Evolutionary conservation across 371 early-diverging fungal genomes (phyloP).

Genomic region (Apophysomyces ossiformis): DNA sequence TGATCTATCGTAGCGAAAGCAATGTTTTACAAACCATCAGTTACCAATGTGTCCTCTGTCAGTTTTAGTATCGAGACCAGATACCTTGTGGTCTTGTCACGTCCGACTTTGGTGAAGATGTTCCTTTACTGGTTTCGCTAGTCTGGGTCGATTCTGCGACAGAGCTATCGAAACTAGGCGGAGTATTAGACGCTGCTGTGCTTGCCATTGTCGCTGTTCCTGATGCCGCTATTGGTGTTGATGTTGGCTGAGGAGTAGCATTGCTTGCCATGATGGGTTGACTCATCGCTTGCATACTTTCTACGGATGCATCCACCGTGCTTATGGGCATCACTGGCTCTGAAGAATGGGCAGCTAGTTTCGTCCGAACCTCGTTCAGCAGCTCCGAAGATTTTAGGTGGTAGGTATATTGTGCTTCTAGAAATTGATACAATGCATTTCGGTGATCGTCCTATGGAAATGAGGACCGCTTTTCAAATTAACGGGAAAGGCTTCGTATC

Average conservation of each 20-base stretch:
- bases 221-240: too few relatives aligned
- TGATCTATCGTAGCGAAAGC: background rate
- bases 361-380: conserved; percentile 30
- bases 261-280: too few relatives aligned
- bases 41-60: background rate
- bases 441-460: conserved; percentile 56
- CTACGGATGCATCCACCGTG: background rate
- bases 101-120: background rate
- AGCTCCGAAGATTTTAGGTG: conserved; percentile 51
- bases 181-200: background rate
- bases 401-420: conserved; percentile 64
- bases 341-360: background rate
- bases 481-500: too few relatives aligned
- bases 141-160: background rate
- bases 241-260: too few relatives aligned
- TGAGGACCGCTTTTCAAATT: background rate
- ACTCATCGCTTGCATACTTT: too few relatives aligned
- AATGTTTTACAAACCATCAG: background rate
- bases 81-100: background rate
- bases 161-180: background rate
- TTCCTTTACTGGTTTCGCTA: background rate
- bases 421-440: conserved; percentile 53
- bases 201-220: too few relatives aligned
- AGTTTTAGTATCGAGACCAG: background rate
- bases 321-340: background rate